Base-by-base conservation (phyloP, 1,284 basidiomycete species). In the Lignosus rhinocerotis region DNA sequence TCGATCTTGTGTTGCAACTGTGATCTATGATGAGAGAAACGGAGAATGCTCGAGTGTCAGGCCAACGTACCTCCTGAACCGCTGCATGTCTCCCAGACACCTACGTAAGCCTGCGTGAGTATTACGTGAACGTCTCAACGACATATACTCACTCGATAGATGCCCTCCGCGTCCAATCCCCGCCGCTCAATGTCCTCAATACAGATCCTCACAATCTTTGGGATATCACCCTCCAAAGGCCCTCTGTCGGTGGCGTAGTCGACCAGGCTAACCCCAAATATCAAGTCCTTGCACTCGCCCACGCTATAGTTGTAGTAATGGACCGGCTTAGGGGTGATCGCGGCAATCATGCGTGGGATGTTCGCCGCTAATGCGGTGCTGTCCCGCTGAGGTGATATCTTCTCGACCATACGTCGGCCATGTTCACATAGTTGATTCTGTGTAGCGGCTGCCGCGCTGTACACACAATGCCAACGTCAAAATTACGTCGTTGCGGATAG, bases 231-330 rank as follows among this genome's bases (percentile, higher is more conserved):
- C 43, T 92, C 89, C 39, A 79, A 80, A n/a, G 91, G 73, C 49
- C 84, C 84, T 61, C 93, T 86, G 5, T 91, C 84, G 33, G 90
- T 94, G 11, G 95, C 93, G 71, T 99, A 98, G 72, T 98, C 96
- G 53, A 90, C 87, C 54, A 99, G 76, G 62, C 86, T 88, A 62
- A 98, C 89, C 25, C 96, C 96, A 71, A 98, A 98, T 48, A 98
- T 91, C 36, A 99, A 78, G 69, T 93, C 91, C 53, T 83, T 83
- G 68, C 94, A 98, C 70, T 90, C 87, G 21, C 96, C 97, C 42
- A 97, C 91, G 65, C 84, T 82, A 57, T 87, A 91, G 71, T 94
- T 91, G 65, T 90, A 82, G 72, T 94, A 93, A 66, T 86, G 75
- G 30, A 85, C 79, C 21, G 83, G 84, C 56, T 85, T 84, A 10